Conservation (phyloP, 306 rosid genomes). For the Sophora flavescens region DNA sequence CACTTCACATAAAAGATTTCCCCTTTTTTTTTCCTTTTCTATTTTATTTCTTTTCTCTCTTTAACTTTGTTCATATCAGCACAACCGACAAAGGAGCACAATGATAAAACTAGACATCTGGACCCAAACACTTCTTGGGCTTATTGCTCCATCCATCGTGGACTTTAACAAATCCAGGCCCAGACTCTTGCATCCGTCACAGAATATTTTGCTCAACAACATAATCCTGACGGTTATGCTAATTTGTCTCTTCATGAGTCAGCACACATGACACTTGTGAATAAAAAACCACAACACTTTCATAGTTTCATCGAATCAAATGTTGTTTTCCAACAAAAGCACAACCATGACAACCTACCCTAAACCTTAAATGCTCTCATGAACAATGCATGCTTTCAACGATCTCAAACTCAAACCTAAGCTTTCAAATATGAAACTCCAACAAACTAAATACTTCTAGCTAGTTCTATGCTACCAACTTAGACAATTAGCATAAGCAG, state of each 20-base stretch:
- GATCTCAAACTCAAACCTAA: conserved; percentile 39
- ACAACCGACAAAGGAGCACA: background rate
- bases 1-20: background rate
- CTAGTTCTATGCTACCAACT: conserved; percentile 1
- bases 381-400: conserved; percentile 54
- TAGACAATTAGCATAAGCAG: background rate
- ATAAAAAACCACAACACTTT: conserved; percentile 21
- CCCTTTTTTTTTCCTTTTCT: background rate
- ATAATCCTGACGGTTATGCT: conserved; percentile 37
- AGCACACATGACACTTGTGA: conserved; percentile 36
- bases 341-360: conserved; percentile 63
- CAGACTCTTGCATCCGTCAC: background rate
- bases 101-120: background rate
- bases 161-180: too few relatives aligned
- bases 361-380: conserved; percentile 53
- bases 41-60: background rate
- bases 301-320: conserved; percentile 18
- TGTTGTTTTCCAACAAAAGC: conserved; percentile 32
- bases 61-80: background rate
- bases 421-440: conserved; percentile 42
- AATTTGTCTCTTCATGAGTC: conserved; percentile 29
- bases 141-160: background rate
- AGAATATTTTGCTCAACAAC: background rate
- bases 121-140: background rate
- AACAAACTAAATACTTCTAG: conserved; percentile 45